A percentile compares a stretch with the other conserved stretches of the same genome.
These are phyloP conservation scores for Cyclanthera cordifolia DNA, from an alignment of 306 rosid genomes.

Conservation along the genomic window DNA sequence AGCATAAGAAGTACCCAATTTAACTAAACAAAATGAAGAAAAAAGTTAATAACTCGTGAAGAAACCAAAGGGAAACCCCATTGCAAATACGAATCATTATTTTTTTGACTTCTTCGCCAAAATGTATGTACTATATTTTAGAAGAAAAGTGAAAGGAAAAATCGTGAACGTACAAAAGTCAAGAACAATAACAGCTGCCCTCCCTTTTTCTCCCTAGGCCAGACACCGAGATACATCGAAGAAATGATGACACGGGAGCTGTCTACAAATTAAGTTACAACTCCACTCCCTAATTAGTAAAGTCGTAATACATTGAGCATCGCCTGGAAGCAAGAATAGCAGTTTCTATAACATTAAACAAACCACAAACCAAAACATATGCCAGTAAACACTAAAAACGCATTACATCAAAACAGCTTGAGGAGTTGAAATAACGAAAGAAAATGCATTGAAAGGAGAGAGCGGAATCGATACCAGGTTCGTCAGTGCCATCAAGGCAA, in stretches of 20 bases:
- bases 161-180: not conserved
- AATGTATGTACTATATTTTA: not conserved
- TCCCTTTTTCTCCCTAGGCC: too few species aligned
- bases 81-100: not conserved
- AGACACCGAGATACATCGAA: too few species aligned
- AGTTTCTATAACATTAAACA: not conserved
- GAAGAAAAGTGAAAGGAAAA: not conserved
- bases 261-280: too few species aligned
- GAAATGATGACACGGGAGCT: too few species aligned
- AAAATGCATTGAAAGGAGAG: not conserved
- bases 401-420: not conserved
- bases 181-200: conserved; percentile 3
- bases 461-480: conserved; percentile 49
- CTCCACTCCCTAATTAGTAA: too few species aligned
- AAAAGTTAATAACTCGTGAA: not conserved
- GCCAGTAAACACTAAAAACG: not conserved
- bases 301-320: not conserved
- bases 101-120: not conserved
- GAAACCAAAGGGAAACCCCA: not conserved
- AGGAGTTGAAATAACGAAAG: not conserved
- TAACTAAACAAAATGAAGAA: not conserved
- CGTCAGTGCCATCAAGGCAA: conserved; percentile 90
- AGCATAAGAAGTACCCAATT: not conserved
- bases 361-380: not conserved
- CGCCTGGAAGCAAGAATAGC: not conserved